Evolutionary conservation across 495 filamentous ascomycete species (phyloP).

Genomic region (Eremomyces bilateralis): DNA sequence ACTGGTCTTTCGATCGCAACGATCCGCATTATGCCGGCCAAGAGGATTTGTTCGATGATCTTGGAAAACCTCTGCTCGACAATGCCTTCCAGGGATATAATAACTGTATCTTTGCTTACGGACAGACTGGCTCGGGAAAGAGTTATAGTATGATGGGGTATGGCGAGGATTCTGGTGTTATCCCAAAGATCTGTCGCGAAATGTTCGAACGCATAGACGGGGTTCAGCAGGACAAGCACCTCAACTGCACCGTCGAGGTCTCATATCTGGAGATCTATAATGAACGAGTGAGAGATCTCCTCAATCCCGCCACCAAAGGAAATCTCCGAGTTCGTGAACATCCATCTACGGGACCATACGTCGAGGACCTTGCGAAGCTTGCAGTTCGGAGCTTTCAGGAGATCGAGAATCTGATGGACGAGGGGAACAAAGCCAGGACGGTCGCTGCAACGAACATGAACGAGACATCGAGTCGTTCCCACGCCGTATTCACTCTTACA

Average conservation of each 20-base stretch:
- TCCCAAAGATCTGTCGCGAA: slow-evolving; percentile 91
- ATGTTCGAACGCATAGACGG: slow-evolving; percentile 77
- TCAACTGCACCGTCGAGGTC: slow-evolving; percentile 85
- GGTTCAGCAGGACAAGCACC: slow-evolving; percentile 45
- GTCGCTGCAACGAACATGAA: slow-evolving; percentile 99
- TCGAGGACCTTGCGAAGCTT: slow-evolving; percentile 90
- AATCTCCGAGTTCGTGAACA: slow-evolving; percentile 95
- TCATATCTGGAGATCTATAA: slow-evolving; percentile 99
- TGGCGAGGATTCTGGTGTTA: slow-evolving; percentile 86
- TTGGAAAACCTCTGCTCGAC: slow-evolving; percentile 80
- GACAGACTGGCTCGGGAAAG: slow-evolving; percentile 96
- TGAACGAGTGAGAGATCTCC: slow-evolving; percentile 84
- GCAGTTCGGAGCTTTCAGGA: slow-evolving; percentile 94
- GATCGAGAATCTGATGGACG: slow-evolving; percentile 96
- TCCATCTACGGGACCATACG: slow-evolving; percentile 90
- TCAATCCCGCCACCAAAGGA: slow-evolving; percentile 91
- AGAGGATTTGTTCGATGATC: slow-evolving; percentile 65
- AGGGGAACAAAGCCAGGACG: slow-evolving; percentile 94
- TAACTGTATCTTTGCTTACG: slow-evolving; percentile 99
- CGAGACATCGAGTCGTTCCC: slow-evolving; percentile 92
- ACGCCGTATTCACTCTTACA: slow-evolving; percentile 94
- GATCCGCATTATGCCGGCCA: slow-evolving; percentile 77
- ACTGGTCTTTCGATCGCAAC: slow-evolving; percentile 86
- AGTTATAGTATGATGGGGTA: slow-evolving; percentile 99
- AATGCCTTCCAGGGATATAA: slow-evolving; percentile 99